Base-by-base conservation (phyloP, 352 stramenopile species). In the Pseudoperonospora humuli region DNA sequence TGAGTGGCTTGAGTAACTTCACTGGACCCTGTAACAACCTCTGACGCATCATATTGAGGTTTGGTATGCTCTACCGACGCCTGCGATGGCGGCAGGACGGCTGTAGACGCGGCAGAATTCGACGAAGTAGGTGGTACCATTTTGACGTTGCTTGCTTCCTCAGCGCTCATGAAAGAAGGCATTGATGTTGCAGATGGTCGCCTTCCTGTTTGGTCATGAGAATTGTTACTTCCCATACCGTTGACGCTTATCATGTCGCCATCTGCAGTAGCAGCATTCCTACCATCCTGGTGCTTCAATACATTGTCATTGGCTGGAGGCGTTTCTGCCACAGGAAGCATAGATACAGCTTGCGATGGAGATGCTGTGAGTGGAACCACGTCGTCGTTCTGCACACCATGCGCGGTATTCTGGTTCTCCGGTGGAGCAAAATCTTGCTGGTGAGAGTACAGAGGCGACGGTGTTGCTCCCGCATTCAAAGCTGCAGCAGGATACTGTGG, bases 391-490 rank as follows among this genome's bases (percentile, higher is more conserved):
- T 48, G 44, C n/a, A 32, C 8, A 40, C 21, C 33, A 21, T 52
- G 45, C 5, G 11, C 11, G 18, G 31, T 44, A 39, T 47, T 45
- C 34, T 34, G 39, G 5, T 11, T 38, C 10, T 44, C 35, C 2
- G 43, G 19, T 8, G 38, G 21, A 7, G 45, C 34, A 15, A 35
- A 49, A 5, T 45, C 15, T 31, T 53, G 38, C 21, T 64, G 39
- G 14, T 57, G 42, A 4, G 37, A 33, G 31, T 45, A 47, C 14
- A 33, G 14, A 29, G 49, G 38, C n/a, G 53, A 50, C 18, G 54
- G 31, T 38, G 46, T 48, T 25, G 40, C 13, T 2, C 43, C 54
- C n/a, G 58, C 45, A 45, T 51, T 54, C 20, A 59, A 62, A 26
- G 45, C 17, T 28, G 52, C 36, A 14, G 37, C 43, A 39, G 32